Evolutionary conservation across 495 filamentous ascomycete genomes (phyloP).

Genomic region (Paragyromitra xinjiangensis): DNA sequence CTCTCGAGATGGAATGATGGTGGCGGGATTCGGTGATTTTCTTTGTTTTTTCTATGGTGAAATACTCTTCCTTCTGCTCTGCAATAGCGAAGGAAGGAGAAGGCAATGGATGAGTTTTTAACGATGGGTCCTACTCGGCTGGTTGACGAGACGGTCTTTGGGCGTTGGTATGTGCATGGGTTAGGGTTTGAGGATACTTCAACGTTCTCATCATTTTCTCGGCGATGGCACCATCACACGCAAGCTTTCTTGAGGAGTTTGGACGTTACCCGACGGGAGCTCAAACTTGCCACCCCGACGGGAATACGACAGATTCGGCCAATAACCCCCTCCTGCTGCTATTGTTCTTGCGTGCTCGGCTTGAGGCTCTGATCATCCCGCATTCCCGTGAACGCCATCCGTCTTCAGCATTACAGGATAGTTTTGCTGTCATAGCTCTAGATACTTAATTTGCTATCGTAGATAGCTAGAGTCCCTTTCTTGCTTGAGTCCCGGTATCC

Average conservation of each 20-base stretch:
- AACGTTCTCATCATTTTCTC: constrained; percentile 56
- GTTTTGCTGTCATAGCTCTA: constrained; percentile 38
- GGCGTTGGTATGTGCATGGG: constrained; percentile 32
- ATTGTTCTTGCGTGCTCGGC: constrained; percentile 28
- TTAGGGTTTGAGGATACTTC: constrained; percentile 53
- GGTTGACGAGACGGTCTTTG: constrained; percentile 31
- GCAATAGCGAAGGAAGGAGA: constrained; percentile 29
- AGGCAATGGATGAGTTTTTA: constrained; percentile 52
- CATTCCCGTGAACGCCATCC: constrained; percentile 36
- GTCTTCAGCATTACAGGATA: not conserved
- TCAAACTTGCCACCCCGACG: constrained; percentile 3
- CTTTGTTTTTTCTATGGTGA: constrained; percentile 31
- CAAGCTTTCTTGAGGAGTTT: constrained; percentile 22
- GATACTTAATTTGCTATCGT: not conserved
- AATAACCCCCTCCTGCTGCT: constrained; percentile 8
- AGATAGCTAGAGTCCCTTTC: constrained; percentile 3
- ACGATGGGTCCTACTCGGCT: constrained; percentile 42
- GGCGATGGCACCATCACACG: constrained; percentile 53
- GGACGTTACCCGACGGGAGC: constrained; percentile 32
- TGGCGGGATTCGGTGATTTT: constrained; percentile 13
- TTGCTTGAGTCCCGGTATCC: not conserved
- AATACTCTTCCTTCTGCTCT: constrained; percentile 14
- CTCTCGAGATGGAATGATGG: constrained; percentile 27
- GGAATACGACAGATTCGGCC: constrained; percentile 12
- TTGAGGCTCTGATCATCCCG: constrained; percentile 41